A percentile compares a stretch with the other conserved stretches of the same genome.
Conservation (phyloP, 768 basidiomycete genomes). For the Suillus brevipes region DNA sequence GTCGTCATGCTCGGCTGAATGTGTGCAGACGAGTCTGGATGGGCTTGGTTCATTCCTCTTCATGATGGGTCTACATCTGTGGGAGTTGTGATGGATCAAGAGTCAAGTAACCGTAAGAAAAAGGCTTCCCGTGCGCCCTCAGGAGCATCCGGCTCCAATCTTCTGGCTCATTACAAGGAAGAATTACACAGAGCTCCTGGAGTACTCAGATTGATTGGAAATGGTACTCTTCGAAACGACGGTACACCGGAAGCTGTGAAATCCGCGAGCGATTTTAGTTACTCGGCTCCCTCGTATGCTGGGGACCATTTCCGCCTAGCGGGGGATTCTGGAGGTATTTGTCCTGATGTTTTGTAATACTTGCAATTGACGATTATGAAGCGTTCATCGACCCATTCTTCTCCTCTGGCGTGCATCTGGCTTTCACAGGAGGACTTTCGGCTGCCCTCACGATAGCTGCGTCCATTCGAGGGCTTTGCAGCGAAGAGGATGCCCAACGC, state of each 20-base stretch:
- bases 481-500: conserved; percentile 45
- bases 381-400: conserved; percentile 19
- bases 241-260: no score
- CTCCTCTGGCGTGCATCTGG: conserved; percentile 61
- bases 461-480: conserved; percentile 24
- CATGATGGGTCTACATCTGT: conserved; percentile 34
- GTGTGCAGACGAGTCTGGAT: conserved; percentile 49
- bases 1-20: conserved; percentile 34
- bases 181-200: neutral
- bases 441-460: conserved; percentile 59
- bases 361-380: no score
- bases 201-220: no score
- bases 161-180: neutral
- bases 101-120: neutral
- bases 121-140: neutral
- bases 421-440: conserved; percentile 60
- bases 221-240: no score
- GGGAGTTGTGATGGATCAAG: neutral
- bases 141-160: neutral
- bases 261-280: no score
- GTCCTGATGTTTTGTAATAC: no score
- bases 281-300: no score
- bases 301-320: no score
- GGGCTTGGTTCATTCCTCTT: conserved; percentile 60
- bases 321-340: no score